Base-by-base conservation (phyloP, 2,329 filamentous ascomycete species). In the Sclerotinia nivalis region DNA sequence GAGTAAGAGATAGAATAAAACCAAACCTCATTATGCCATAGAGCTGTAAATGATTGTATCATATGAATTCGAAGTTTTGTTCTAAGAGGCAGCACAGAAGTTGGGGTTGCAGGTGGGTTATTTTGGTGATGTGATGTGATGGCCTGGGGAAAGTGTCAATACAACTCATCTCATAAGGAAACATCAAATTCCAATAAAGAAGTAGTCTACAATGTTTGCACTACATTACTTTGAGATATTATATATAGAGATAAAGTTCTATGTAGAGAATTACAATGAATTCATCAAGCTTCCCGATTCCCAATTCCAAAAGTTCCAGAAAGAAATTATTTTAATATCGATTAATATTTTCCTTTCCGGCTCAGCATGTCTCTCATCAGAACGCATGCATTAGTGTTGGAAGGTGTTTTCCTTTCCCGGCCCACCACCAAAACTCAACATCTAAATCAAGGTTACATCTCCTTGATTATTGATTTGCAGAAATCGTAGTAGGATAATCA, bases 11-110 rank as follows among this genome's bases (percentile, higher is more conserved):
- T 65, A 28, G 34, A 54, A 43, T 8, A 10, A 69, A 47, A 54
- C 37, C 50, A 25, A 47, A 65, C 67, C 60, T 64, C 67, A 69
- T 69, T 65, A 64, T 69, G 56, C 18, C 34, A 34, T 8, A 28
- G 40, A 43, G 22, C 28, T 28, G 37, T 37, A 54, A 43, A 49
- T 43, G 50, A 34, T 28, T 25, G 28, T 25, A 50, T 47, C 37
- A 15, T 37, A 37, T 25, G 34, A 40, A 50, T 13, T 20, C 20
- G 15, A 28, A n/a, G 10, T 25, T 43, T 50, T 22, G 45, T 37
- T 31, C 8, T 43, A 20, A 40, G n/a, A 64, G 31, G 31, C n/a
- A 47, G 61, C 45, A 65, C 61, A 28, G 31, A 40, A 65, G 47
- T 52, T 40, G 47, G 47, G 31, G 61, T 40, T 28, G 31, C 15